Percentiles rank a stretch among this genome's conserved stretches.
phyloP scores from a whole-genome alignment of 805 yeast species.

The Ogataea ramenticola region DNA sequence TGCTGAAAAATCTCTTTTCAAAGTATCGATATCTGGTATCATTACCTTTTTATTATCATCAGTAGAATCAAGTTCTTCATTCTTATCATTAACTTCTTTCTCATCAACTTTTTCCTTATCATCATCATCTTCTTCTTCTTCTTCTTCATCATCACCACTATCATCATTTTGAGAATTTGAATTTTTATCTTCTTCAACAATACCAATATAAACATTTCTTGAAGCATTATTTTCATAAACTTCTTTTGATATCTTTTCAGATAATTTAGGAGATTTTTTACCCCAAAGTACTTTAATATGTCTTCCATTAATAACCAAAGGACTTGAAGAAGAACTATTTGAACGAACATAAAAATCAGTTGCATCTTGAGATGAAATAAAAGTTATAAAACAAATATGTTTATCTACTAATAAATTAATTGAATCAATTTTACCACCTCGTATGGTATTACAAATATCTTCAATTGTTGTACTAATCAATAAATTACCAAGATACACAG shows the following conservation, averaged over 20 bases:
- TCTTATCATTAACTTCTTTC: conserved; percentile 14
- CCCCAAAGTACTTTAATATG: conserved; percentile 70
- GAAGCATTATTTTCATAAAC: conserved; percentile 64
- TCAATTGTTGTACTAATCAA: conserved; percentile 59
- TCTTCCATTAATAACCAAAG: conserved; percentile 53
- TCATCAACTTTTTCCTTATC: conserved; percentile 21
- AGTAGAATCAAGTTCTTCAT: too few relatives aligned
- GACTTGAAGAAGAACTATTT: conserved; percentile 36
- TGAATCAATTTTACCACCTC: conserved; percentile 69
- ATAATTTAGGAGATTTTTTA: conserved; percentile 56
- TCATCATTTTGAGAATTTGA: conserved; percentile 25
- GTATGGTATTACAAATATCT: conserved; percentile 67
- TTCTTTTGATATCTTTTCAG: conserved; percentile 48
- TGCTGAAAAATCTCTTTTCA: conserved; percentile 51
- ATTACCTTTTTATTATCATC: background rate
- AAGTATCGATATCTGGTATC: conserved; percentile 39
- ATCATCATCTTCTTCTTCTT: conserved; percentile 21
- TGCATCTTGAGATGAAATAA: conserved; percentile 57
- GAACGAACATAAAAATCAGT: conserved; percentile 57
- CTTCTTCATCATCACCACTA: conserved; percentile 21
- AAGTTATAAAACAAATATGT: conserved; percentile 62
- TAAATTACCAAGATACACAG: conserved; percentile 62
- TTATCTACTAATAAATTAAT: conserved; percentile 36
- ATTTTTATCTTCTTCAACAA: conserved; percentile 33
- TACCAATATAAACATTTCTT: conserved; percentile 69